phyloP scores from a whole-genome alignment of 106 monocot genomes.

The Iris macrosiphon region DNA sequence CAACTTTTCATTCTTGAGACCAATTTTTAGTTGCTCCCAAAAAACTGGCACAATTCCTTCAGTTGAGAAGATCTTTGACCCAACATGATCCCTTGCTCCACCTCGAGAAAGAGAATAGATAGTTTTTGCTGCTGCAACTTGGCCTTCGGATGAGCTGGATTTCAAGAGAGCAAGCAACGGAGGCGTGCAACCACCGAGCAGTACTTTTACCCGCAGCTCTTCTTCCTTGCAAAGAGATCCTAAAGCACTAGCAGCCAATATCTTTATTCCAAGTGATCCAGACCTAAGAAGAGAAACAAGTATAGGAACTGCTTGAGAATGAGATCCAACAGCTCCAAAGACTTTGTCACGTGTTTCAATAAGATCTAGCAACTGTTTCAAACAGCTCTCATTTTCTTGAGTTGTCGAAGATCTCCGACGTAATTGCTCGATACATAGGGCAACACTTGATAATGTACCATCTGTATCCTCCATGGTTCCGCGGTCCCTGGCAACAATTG shows the following conservation, averaged over 20 bases:
- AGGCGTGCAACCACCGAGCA: constrained; percentile 96
- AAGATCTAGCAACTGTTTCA: constrained; percentile 89
- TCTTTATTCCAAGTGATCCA: constrained; percentile 70
- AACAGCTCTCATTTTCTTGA: constrained; percentile 75
- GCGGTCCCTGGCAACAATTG: constrained; percentile 43
- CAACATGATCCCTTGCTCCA: constrained; percentile 85
- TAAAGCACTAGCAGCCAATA: constrained; percentile 68
- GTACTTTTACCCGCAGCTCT: constrained; percentile 87
- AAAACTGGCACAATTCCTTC: constrained; percentile 92
- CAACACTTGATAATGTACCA: constrained; percentile 90
- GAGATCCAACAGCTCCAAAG: constrained; percentile 93
- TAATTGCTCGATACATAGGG: constrained; percentile 88
- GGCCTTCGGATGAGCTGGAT: constrained; percentile 68
- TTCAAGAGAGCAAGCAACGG: constrained; percentile 83
- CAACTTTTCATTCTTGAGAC: constrained; percentile 52
- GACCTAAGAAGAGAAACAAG: constrained; percentile 97
- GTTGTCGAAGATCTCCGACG: constrained; percentile 53
- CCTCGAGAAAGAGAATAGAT: constrained; percentile 96
- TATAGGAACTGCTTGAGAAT: constrained; percentile 92
- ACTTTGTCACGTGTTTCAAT: constrained; percentile 80
- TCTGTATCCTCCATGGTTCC: constrained; percentile 81
- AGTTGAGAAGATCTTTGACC: constrained; percentile 98
- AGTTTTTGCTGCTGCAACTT: constrained; percentile 85
- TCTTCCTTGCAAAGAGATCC: constrained; percentile 93
- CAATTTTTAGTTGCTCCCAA: constrained; percentile 75